Base-by-base conservation (phyloP, 495 filamentous ascomycete species). In the Neurospora sp. region DNA sequence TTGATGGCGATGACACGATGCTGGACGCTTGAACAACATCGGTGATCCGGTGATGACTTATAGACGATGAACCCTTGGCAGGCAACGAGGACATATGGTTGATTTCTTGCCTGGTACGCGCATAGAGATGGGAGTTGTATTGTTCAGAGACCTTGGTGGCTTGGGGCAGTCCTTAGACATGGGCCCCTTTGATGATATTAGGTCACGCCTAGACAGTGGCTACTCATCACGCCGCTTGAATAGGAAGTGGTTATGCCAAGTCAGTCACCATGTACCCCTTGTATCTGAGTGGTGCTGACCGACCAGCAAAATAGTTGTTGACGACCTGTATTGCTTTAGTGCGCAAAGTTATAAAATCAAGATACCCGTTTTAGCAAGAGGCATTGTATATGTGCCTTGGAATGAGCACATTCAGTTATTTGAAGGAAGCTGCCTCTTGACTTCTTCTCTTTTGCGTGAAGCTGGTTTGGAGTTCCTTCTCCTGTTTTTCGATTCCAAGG, bases 1-100 rank as follows among this genome's bases (percentile, higher is more conserved):
- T 83, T 40, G 89, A 89, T 72, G 95, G 94, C n/a, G 95, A 98
- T 83, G 94, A 98, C 83, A 97, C 93, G 27, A 97, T 97, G 83
- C 77, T 89, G 72, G 86, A 89, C 77, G 84, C 75, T 79, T 78
- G 78, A 75, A 69, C 62, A 39, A 35, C 12, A 66, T 16, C 7
- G 14, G 54, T 66, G 69, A 20, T 39, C n/a, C 39, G 20, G 39
- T 41, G 16, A 44, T 72, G 44, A 42, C 41, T 39, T 66, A 66
- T 66, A 66, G 54, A 35, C 27, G 54, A 66, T 66, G 27, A 66
- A 31, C 27, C 54, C 54, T 66, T 31, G 27, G 54, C 31, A 35
- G 27, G 54, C 54, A 66, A 37, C 54, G 54, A 18, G 54, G 27
- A 66, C 7, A 66, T 37, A 14, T 66, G 23, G 27, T 35, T 66